These are phyloP conservation scores for Globisporangium perplexum DNA, from an alignment of 352 stramenopile genomes.

Conservation along the genomic window DNA sequence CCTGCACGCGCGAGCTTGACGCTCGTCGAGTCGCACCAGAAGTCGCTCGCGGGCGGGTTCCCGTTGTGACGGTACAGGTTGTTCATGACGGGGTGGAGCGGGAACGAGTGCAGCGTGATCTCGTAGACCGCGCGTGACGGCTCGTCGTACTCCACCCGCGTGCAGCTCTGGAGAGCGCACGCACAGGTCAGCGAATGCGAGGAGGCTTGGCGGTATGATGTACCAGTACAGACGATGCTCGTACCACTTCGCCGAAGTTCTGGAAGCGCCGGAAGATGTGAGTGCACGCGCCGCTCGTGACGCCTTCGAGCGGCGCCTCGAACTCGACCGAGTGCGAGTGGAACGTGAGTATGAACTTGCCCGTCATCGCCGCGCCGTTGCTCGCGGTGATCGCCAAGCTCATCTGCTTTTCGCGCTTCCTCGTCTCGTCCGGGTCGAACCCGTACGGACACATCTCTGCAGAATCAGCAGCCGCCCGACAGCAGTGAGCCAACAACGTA, in stretches of 20 bases:
- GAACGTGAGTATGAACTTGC: slow-evolving; percentile 53
- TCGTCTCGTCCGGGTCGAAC: slow-evolving; percentile 35
- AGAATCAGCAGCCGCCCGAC: neutral
- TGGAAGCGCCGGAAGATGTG: slow-evolving; percentile 62
- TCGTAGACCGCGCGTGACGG: slow-evolving; percentile 34
- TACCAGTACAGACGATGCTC: neutral
- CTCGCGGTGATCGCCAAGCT: slow-evolving; percentile 26
- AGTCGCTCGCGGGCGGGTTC: slow-evolving; percentile 43
- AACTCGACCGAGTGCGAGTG: slow-evolving; percentile 67
- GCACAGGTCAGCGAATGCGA: neutral
- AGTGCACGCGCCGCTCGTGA: slow-evolving; percentile 55
- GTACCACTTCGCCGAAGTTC: slow-evolving; percentile 57
- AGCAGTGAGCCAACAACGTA: too few relatives aligned
- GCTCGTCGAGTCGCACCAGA: slow-evolving; percentile 49
- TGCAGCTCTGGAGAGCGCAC: slow-evolving; percentile 22
- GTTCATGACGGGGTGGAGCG: slow-evolving; percentile 72
- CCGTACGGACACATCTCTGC: slow-evolving; percentile 72
- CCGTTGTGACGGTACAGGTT: slow-evolving; percentile 67
- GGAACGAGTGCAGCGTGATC: slow-evolving; percentile 60
- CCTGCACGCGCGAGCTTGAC: slow-evolving; percentile 17
- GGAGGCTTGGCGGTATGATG: neutral
- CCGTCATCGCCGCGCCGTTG: slow-evolving; percentile 18
- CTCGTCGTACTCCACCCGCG: slow-evolving; percentile 24
- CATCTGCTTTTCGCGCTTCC: slow-evolving; percentile 45
- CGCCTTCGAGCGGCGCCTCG: slow-evolving; percentile 38